A percentile compares a stretch with the other conserved stretches of the same genome.
Conservation (phyloP, 2,329 filamentous ascomycete genomes). For the Calonectria pteridis region DNA sequence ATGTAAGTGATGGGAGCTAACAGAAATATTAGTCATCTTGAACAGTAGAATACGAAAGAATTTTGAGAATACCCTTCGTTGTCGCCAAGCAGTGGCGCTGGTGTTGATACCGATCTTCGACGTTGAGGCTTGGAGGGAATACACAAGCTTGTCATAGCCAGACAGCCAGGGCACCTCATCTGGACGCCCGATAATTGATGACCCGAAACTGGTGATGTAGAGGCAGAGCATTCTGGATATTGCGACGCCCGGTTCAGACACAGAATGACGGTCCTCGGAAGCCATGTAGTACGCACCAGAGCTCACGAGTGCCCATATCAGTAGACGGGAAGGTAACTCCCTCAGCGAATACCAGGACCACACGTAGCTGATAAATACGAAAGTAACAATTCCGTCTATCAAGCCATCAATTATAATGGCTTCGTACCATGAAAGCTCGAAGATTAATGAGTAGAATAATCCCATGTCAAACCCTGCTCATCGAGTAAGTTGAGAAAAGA, state of each 20-base stretch:
- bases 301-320: not conserved
- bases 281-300: not conserved
- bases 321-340: not conserved
- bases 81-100: not conserved
- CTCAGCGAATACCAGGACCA: slow-evolving; percentile 6
- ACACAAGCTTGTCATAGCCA: not conserved
- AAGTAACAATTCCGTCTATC: not conserved
- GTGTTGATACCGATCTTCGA: not conserved
- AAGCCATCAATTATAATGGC: not conserved
- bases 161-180: slow-evolving; percentile 19
- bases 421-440: not conserved
- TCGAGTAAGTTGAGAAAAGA: not conserved
- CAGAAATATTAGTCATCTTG: not conserved
- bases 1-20: not conserved
- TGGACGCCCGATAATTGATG: not conserved
- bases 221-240: not conserved
- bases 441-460: not conserved
- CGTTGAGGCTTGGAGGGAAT: not conserved
- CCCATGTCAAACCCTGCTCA: not conserved
- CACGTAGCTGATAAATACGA: not conserved
- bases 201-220: not conserved
- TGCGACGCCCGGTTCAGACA: not conserved
- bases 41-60: no score
- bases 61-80: not conserved
- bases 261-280: not conserved